phyloP scores from a whole-genome alignment of 2,329 filamentous ascomycete species.

The Aspergillus sp. region DNA sequence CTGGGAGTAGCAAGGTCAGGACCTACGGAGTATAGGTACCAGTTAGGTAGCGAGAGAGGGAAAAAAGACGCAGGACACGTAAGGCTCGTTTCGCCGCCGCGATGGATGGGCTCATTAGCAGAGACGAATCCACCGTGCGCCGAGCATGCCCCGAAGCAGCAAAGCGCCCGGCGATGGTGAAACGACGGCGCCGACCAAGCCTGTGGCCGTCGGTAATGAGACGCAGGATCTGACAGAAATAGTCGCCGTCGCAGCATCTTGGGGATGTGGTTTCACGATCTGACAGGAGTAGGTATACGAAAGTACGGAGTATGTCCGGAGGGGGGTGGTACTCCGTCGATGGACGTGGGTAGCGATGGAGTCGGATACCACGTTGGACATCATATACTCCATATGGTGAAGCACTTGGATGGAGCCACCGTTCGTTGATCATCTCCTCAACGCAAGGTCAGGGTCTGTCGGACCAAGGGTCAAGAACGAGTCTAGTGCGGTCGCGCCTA shows the following conservation, averaged over 20 bases:
- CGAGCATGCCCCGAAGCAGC: constrained; percentile 19
- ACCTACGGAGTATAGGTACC: too few species aligned
- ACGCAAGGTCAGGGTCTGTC: neutral
- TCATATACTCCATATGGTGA: neutral
- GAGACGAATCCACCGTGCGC: neutral
- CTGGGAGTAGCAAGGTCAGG: too few species aligned
- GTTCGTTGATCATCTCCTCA: neutral
- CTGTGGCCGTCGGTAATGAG: neutral
- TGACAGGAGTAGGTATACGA: neutral
- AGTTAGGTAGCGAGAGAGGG: too few species aligned
- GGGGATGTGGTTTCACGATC: too few species aligned
- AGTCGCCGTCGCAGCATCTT: too few species aligned
- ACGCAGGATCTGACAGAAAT: too few species aligned
- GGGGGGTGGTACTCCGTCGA: too few species aligned
- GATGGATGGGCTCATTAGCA: neutral
- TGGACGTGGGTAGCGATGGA: too few species aligned
- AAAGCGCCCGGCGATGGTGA: constrained; percentile 30
- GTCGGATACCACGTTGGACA: too few species aligned
- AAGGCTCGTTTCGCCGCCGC: constrained; percentile 24
- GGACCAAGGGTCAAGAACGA: neutral
- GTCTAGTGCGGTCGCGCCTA: neutral
- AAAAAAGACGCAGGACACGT: constrained; percentile 21
- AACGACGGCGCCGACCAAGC: constrained; percentile 13
- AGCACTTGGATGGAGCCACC: neutral
- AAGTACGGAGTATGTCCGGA: neutral